Evolutionary conservation across 306 rosid genomes (phyloP), one percentile per base, ranked within the genome.

Genomic region (Acacia melanoxylon): DNA sequence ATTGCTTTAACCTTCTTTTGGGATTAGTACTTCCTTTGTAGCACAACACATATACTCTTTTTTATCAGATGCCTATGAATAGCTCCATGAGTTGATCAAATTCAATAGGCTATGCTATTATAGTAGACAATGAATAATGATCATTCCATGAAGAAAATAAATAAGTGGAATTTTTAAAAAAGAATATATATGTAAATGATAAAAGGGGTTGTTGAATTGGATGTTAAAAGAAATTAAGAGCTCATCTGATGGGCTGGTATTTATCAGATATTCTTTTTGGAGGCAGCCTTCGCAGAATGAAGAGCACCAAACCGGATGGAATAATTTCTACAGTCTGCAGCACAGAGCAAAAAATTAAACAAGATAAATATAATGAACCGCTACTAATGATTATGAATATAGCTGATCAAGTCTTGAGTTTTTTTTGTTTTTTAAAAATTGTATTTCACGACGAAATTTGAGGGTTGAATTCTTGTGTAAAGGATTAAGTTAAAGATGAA

Each of bases 271-370:
- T 86, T 44, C 93, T 81, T 78, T 88, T 90, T 31, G 92, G 96
- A 11, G 97, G 96, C 66, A 93, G 85, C 90, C 91, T 93, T 65
- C 97, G 66, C 71, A 93, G 85, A 78, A 93, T 91, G 83, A 90
- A 89, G n/a, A 91, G 89, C 78, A 93, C 96, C 86, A 93, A 75
- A 20, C 90, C 90, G 0, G 96, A 90, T 31, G 96, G 97, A 77
- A 86, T 82, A 49, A 93, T 86, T 88, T 93, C 97, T 62, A 92
- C 94, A 84, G 88, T 76, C 96, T 91, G 91, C 77, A 61, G 0
- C 14, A 3, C 40, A 86, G 1, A 6, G 6, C n/a, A n/a, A n/a
- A n/a, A n/a, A n/a, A n/a, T n/a, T n/a, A n/a, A n/a, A n/a, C n/a
- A n/a, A 41, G 42, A 49, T 14, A 27, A 45, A 45, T 44, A 22